Evolutionary conservation across 2,329 filamentous ascomycete genomes (phyloP), one percentile per base, ranked within the genome.

Genomic region (Phyllosticta citrichinensis): DNA sequence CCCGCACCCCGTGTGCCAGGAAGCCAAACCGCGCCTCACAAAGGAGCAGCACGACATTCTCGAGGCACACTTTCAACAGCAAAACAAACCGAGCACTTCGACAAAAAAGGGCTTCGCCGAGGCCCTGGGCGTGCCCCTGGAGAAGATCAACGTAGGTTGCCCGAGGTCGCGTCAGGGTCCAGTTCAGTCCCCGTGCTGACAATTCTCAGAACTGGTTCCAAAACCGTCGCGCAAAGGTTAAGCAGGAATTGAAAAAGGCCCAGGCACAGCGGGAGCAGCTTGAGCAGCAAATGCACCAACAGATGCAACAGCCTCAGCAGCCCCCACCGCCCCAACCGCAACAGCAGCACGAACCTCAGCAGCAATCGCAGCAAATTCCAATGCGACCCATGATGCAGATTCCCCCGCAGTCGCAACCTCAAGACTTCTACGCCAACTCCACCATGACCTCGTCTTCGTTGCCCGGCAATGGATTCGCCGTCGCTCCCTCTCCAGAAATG

Each of bases 41-140:
- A 80, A 80, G 68, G 77, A 80, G 67, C 79, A 81, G 68, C 78
- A 80, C 65, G 78, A 80, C 66, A 75, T 80, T 58, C 74, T 81
- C 64, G 79, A 81, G 68, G 68, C 70, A 47, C 76, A 81, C 63
- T 81, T 79, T 66, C 73, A 74, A 66, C 69, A 73, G 63, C 76
- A 80, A 68, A 70, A 72, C 64, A 81, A 81, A 70, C 79, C 79
- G 30, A 79, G 73, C 65, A 81, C 79, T 47, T 74, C 69, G 67
- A 76, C 74, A 51, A 81, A 81, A 69, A 80, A 79, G 70, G 73
- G 73, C 52, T 80, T 80, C 63, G 78, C 79, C 52, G 74, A 78
- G 62, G 67, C 68, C 20, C 70, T 81, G 27, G 73, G 74, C 55
- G 78, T 80, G 27, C 77, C 79, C 40, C 69, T 81, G 61, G 79